Percentiles rank a stretch among this genome's conserved stretches.
These are phyloP conservation scores for Fonsecaea pedrosoi DNA, from an alignment of 2,329 filamentous ascomycete genomes.

Conservation along the genomic window DNA sequence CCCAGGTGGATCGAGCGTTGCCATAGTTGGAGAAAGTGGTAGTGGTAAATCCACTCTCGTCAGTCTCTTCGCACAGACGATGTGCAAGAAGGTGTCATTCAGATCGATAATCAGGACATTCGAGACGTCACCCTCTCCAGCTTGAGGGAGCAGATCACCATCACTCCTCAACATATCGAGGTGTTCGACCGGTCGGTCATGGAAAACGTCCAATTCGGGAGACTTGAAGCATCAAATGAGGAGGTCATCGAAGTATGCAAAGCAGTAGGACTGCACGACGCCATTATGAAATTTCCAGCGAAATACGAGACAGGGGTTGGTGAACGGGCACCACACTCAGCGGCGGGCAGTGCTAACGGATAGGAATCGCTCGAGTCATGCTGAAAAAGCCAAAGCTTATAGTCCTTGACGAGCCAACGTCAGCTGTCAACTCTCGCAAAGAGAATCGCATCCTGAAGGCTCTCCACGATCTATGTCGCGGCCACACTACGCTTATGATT, in stretches of 20 bases:
- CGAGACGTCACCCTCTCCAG: conserved; percentile 64
- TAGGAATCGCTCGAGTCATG: conserved; percentile 65
- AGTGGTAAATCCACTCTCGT: conserved; percentile 98
- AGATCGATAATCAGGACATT: conserved; percentile 63
- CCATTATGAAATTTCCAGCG: conserved; percentile 65
- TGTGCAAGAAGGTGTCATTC: conserved; percentile 54
- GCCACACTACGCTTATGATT: conserved; percentile 51
- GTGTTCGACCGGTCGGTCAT: conserved; percentile 70
- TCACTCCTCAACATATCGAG: conserved; percentile 69
- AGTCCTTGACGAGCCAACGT: conserved; percentile 68
- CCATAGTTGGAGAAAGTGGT: conserved; percentile 84
- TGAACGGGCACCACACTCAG: conserved; percentile 60
- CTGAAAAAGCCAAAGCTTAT: conserved; percentile 61
- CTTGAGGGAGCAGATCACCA: conserved; percentile 64
- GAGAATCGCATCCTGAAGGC: conserved; percentile 56
- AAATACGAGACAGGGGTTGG: conserved; percentile 57
- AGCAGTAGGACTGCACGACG: conserved; percentile 68
- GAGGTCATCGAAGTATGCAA: conserved; percentile 67
- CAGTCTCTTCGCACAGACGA: conserved; percentile 70
- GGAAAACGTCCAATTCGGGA: conserved; percentile 69
- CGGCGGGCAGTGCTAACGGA: conserved; percentile 64
- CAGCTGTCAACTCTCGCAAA: conserved; percentile 62
- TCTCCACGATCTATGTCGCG: conserved; percentile 18
- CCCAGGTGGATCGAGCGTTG: conserved; percentile 58
- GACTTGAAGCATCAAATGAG: conserved; percentile 63